Base-by-base conservation (phyloP, 805 yeast species). In the Myxozyma melibiosi region DNA sequence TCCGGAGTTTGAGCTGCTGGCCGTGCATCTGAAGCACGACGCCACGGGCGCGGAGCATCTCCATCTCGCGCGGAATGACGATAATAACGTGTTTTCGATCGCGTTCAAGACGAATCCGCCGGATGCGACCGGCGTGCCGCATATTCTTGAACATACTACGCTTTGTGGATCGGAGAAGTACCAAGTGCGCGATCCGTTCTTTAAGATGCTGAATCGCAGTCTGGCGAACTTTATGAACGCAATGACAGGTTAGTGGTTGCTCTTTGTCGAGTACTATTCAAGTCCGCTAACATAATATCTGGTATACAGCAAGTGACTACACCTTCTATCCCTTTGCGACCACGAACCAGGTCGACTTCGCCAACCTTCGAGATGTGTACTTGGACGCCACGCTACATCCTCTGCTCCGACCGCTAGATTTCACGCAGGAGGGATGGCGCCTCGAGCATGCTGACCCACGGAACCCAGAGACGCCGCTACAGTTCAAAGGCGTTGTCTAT, bases 341-440 rank as follows among this genome's bases (percentile, higher is more conserved):
- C 1, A 92, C 98, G 9, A 94, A 94, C 71, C 70, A 73, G 41
- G 81, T 81, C 53, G 99, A 94, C 70, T 94, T 80, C 70, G 79
- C 79, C 31, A 94, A 94, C 68, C 78, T 94, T 68, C 84, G 90
- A 81, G 85, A 83, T 57, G 96, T 94, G 5, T 94, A 94, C 69
- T 75, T 91, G 46, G 96, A 91, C 65, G 84, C 96, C 4, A 92
- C 92, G 0, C 80, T 90, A 56, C 84, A 83, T 64, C 99, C 99
- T 8, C 70, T 89, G 35, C 74, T 94, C 57, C 80, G 86, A 31
- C 80, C 81, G 61, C 85, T 84, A 55, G 98, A 94, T 71, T 94
- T 94, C 69, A 78, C 78, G 61, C 99, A 94, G 74, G 99, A 94
- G 74, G 99, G 99, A 35, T 94, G 99, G 99, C 83, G 99, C 69